Evolutionary conservation across 2,329 filamentous ascomycete species (phyloP), one percentile per base, ranked within the genome.

Genomic region (Microdochium paspali): DNA sequence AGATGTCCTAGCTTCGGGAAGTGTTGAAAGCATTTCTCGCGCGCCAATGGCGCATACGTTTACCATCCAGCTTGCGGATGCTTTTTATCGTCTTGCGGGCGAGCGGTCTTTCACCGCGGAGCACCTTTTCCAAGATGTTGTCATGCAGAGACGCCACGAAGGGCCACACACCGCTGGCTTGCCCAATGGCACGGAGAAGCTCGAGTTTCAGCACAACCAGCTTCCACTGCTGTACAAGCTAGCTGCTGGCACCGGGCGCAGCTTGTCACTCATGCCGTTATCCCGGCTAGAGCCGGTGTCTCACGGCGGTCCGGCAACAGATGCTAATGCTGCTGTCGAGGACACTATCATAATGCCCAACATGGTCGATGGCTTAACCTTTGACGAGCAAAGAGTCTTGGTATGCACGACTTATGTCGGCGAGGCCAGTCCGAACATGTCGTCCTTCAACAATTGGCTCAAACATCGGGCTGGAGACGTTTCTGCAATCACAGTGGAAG

Each of bases 341-440:
- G 70, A 73, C 25, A 61, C 67, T 24, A 56, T 68, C 31, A 72
- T 77, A 50, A 68, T 72, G 28, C 68, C 71, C 7, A 69, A 69
- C 18, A 67, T 71, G 2, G 71, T 74, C 2, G 66, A 72, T 4
- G 76, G 80, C 52, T 64, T 84, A 20, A 74, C 73, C 10, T 82
- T 84, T 54, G 79, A 83, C 26, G 79, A 84, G 54, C 69, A 74
- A 9, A 71, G 80, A 52, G 76, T 82, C n/a, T 64, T 84, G 10
- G 80, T 83, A 2, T 84, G 80, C 58, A 84, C 80, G 0, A 84
- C 80, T 0, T 84, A 82, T 57, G 77, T 83, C 24, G 80, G 80
- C 24, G 80, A 84, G 54, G 77, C 79, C 3, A 83, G 77, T 53
- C 71, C 78, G 12, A 79, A 84, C 51, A 83, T 84, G 79, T 74